Evolutionary conservation across 208 protist genomes (phyloP).

Genomic region (Trypanosoma congolense): DNA sequence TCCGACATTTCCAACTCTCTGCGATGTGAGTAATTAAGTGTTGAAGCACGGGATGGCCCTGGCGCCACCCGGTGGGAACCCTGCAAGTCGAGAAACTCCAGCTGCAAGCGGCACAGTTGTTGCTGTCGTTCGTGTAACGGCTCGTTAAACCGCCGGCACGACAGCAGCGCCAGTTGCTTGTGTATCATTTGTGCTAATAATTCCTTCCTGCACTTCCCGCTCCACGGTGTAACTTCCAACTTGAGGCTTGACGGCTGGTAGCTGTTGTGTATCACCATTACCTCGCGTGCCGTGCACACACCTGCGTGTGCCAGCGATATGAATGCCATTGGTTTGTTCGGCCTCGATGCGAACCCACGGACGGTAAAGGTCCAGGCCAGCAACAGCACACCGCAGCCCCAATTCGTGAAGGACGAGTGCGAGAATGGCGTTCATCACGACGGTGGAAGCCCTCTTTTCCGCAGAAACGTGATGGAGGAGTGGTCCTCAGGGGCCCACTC

Average conservation of each 20-base stretch:
- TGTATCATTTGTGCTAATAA: too few species aligned
- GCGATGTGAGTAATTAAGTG: too few species aligned
- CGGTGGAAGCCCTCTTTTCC: conserved; percentile 27
- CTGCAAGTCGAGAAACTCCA: too few species aligned
- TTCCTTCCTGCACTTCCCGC: conserved; percentile 10
- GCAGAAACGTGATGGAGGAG: conserved; percentile 26
- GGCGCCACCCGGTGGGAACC: too few species aligned
- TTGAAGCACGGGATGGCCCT: too few species aligned
- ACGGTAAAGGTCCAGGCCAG: conserved; percentile 30
- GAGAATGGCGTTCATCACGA: conserved; percentile 48
- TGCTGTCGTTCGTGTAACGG: too few species aligned
- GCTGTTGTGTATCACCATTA: conserved; percentile 17
- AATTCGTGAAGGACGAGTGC: conserved; percentile 26
- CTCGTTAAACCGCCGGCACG: too few species aligned
- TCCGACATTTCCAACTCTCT: too few species aligned
- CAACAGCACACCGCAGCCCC: conserved; percentile 28
- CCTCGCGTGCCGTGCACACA: conserved; percentile 23
- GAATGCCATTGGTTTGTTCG: conserved; percentile 10
- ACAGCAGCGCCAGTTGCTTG: too few species aligned
- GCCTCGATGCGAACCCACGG: conserved; percentile 40
- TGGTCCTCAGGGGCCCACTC: conserved; percentile 39
- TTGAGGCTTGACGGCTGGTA: conserved; percentile 24
- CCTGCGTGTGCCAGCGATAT: conserved; percentile 40
- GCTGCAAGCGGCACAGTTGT: too few species aligned
- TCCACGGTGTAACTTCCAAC: conserved; percentile 27